Conservation (phyloP, 148 eudicot genomes). For the Camellia granthamiana region DNA sequence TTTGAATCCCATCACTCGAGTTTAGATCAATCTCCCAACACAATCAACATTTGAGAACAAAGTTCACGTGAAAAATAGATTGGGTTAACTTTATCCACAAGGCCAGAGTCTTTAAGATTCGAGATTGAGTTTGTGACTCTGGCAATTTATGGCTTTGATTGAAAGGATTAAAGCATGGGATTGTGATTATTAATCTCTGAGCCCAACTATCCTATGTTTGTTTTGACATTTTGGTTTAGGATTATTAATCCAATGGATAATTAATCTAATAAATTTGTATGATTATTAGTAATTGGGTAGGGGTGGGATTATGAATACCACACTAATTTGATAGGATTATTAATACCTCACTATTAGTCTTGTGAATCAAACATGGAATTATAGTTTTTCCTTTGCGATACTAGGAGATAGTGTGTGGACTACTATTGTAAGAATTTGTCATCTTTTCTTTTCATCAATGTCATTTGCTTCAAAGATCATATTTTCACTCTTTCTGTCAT, state of each 20-base stretch:
- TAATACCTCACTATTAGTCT: no score
- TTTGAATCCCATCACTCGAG: conserved; percentile 14
- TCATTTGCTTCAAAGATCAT: background rate
- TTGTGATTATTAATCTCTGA: no score
- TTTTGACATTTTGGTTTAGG: no score
- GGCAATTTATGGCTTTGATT: background rate
- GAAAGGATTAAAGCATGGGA: no score
- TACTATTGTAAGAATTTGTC: background rate
- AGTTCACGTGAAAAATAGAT: background rate
- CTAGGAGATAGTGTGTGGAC: background rate
- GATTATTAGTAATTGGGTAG: no score
- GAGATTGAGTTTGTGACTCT: background rate
- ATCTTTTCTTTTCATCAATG: background rate
- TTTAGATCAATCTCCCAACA: background rate
- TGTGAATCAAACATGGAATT: no score
- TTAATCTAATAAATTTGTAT: no score
- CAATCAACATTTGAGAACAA: background rate
- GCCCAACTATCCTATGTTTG: no score
- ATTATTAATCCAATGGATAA: no score
- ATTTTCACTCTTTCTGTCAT: background rate
- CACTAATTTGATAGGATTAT: no score
- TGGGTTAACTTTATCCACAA: background rate
- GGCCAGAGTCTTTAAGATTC: background rate
- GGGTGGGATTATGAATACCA: no score
- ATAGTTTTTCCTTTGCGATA: background rate